A percentile compares a stretch with the other conserved stretches of the same genome.
phyloP scores from a whole-genome alignment of 768 basidiomycete genomes.

The Podaxis pistillaris region DNA sequence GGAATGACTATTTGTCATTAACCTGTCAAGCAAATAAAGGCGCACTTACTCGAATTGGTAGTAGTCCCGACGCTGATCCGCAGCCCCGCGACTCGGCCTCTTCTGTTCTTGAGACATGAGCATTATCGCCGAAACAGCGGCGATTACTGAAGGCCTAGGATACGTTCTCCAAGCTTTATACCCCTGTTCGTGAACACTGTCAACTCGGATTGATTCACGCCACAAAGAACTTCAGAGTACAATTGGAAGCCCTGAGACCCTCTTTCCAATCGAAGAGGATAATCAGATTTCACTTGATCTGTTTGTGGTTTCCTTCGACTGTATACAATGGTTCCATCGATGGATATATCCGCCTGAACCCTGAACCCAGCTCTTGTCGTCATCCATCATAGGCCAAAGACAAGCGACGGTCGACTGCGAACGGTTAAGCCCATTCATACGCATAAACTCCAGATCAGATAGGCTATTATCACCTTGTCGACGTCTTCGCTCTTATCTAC shows the following conservation, averaged over 20 bases:
- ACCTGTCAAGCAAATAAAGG: slow-evolving; percentile 5
- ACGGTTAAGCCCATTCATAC: not conserved
- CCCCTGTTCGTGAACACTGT: not conserved
- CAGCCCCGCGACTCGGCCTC: not conserved
- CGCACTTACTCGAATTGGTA: slow-evolving; percentile 13
- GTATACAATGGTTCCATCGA: slow-evolving; percentile 5
- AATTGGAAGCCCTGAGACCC: not conserved
- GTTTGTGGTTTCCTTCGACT: not conserved
- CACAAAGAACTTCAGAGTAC: not conserved
- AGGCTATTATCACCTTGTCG: not conserved
- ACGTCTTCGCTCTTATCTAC: slow-evolving; percentile 6
- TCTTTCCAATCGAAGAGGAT: not conserved
- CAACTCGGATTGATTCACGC: not conserved
- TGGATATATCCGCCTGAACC: slow-evolving; percentile 1
- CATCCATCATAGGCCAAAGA: not conserved
- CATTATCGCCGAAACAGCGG: slow-evolving; percentile 3
- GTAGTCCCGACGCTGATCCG: not conserved
- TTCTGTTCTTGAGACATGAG: slow-evolving; percentile 4
- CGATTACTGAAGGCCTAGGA: not conserved
- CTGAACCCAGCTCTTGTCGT: slow-evolving; percentile 6
- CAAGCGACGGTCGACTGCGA: not conserved
- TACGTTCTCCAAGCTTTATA: not conserved
- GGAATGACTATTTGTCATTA: slow-evolving; percentile 5
- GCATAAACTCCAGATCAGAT: not conserved
- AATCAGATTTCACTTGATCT: not conserved